Conservation (phyloP, 495 filamentous ascomycete species). For the Penicillium dipodomyicola region DNA sequence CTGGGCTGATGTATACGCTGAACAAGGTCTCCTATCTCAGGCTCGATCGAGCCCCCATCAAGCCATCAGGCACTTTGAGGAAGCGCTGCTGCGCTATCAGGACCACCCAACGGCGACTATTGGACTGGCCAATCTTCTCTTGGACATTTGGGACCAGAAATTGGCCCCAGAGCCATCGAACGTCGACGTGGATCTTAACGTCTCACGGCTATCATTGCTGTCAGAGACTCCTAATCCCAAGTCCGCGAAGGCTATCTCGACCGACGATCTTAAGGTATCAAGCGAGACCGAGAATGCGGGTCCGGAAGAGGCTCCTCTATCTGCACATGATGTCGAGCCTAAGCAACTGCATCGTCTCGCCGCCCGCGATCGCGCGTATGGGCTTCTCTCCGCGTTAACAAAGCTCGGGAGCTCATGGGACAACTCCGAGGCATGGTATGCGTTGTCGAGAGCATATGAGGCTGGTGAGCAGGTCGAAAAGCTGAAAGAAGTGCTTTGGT, state of each 20-base stretch:
- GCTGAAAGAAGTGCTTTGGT: slow-evolving; percentile 70
- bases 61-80: slow-evolving; percentile 73
- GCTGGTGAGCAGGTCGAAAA: slow-evolving; percentile 78
- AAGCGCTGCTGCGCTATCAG: slow-evolving; percentile 67
- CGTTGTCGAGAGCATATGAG: slow-evolving; percentile 81
- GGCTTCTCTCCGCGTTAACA: slow-evolving; percentile 74
- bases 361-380: slow-evolving; percentile 81
- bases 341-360: slow-evolving; percentile 73
- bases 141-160: slow-evolving; percentile 77
- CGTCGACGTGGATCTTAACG: slow-evolving; percentile 31
- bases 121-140: slow-evolving; percentile 74
- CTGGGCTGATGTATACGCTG: slow-evolving; percentile 74
- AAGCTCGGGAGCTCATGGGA: slow-evolving; percentile 90
- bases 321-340: slow-evolving; percentile 42
- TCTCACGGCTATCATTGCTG: slow-evolving; percentile 29
- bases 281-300: slow-evolving; percentile 13
- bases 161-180: slow-evolving; percentile 43
- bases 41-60: slow-evolving; percentile 60
- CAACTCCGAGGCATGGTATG: slow-evolving; percentile 89
- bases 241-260: slow-evolving; percentile 22
- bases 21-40: slow-evolving; percentile 68
- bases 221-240: slow-evolving; percentile 24
- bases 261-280: slow-evolving; percentile 24
- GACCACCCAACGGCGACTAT: slow-evolving; percentile 81
- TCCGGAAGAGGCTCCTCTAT: slow-evolving; percentile 10